A percentile compares a stretch with the other conserved stretches of the same genome.
These are phyloP conservation scores for Auxenochlorella protothecoides DNA, from an alignment of 139 green algal species.

Conservation along the genomic window DNA sequence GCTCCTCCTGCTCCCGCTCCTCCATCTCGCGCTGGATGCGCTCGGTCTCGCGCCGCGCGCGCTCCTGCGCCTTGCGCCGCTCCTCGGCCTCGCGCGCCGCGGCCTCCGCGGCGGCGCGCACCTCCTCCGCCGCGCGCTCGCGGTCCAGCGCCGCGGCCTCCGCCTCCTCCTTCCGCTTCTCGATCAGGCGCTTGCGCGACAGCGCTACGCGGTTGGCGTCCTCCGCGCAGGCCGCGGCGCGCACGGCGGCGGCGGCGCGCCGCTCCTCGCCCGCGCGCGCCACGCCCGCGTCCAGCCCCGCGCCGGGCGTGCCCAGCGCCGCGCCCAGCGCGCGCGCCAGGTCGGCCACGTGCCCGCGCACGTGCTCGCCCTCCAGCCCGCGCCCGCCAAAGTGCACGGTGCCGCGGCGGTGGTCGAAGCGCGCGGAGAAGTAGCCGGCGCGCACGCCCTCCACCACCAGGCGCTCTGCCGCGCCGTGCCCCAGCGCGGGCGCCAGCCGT, in stretches of 20 bases:
- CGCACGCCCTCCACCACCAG: slow-evolving; percentile 87
- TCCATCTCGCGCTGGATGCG: slow-evolving; percentile 66
- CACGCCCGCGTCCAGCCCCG: not conserved
- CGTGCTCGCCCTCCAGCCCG: slow-evolving; percentile 48
- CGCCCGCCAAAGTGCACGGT: slow-evolving; percentile 77
- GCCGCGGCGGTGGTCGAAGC: slow-evolving; percentile 82
- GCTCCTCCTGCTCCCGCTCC: slow-evolving; percentile 55
- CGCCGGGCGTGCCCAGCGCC: slow-evolving; percentile 48
- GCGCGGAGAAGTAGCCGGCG: slow-evolving; percentile 74
- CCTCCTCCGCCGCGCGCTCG: slow-evolving; percentile 75
- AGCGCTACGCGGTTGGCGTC: slow-evolving; percentile 72
- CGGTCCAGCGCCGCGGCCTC: slow-evolving; percentile 70
- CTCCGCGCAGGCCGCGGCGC: slow-evolving; percentile 35
- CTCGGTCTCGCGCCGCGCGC: slow-evolving; percentile 53
- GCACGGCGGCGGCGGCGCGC: slow-evolving; percentile 22
- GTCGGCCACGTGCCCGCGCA: slow-evolving; percentile 44
- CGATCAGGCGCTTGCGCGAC: slow-evolving; percentile 81
- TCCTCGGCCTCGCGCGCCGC: slow-evolving; percentile 54
- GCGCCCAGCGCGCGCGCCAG: slow-evolving; percentile 61
- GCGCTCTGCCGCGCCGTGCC: slow-evolving; percentile 71
- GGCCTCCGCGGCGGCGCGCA: slow-evolving; percentile 40
- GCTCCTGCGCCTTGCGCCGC: slow-evolving; percentile 50
- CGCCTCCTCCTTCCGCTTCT: slow-evolving; percentile 90
- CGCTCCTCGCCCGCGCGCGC: slow-evolving; percentile 20
- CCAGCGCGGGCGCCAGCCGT: slow-evolving; percentile 61